Conservation (phyloP, 352 stramenopile species). For the Globisporangium uncinulatum region DNA sequence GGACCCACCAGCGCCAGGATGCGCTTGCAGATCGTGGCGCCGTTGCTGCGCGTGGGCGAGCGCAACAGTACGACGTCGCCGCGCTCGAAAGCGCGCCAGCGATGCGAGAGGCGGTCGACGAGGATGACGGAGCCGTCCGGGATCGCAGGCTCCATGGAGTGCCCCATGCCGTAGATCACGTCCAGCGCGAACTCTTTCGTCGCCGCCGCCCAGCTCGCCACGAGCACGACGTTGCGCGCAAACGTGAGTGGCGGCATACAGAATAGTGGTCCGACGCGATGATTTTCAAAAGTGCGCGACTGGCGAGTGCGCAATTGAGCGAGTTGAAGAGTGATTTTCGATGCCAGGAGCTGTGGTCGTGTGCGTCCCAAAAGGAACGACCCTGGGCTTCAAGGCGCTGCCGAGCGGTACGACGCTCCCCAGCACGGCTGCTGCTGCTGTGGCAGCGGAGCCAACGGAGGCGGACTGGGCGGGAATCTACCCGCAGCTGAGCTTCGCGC, state of each 20-base stretch:
- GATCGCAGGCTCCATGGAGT: slow-evolving; percentile 80
- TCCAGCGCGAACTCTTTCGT: slow-evolving; percentile 69
- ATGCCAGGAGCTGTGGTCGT: not conserved
- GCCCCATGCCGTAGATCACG: slow-evolving; percentile 78
- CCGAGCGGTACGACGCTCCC: slow-evolving; percentile 1
- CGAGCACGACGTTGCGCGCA: slow-evolving; percentile 44
- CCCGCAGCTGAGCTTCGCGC: slow-evolving; percentile 19
- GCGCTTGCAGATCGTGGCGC: slow-evolving; percentile 83
- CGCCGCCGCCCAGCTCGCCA: slow-evolving; percentile 52
- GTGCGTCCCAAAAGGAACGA: not conserved
- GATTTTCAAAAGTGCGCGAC: too few relatives aligned
- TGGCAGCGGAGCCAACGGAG: not conserved
- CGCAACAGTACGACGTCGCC: slow-evolving; percentile 81
- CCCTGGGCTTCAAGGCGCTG: slow-evolving; percentile 13
- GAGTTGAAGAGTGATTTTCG: too few relatives aligned
- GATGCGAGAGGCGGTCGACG: slow-evolving; percentile 69
- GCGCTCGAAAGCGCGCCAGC: slow-evolving; percentile 55
- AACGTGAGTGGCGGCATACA: slow-evolving; percentile 8
- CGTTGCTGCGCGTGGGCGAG: slow-evolving; percentile 67
- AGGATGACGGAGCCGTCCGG: slow-evolving; percentile 79
- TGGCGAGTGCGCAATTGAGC: too few relatives aligned
- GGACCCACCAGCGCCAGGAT: slow-evolving; percentile 68
- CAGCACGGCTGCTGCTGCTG: not conserved
- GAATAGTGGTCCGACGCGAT: too few relatives aligned
- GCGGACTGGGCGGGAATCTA: slow-evolving; percentile 22